Evolutionary conservation across 2,329 filamentous ascomycete genomes (phyloP).

Genomic region (Fusarium sp.): DNA sequence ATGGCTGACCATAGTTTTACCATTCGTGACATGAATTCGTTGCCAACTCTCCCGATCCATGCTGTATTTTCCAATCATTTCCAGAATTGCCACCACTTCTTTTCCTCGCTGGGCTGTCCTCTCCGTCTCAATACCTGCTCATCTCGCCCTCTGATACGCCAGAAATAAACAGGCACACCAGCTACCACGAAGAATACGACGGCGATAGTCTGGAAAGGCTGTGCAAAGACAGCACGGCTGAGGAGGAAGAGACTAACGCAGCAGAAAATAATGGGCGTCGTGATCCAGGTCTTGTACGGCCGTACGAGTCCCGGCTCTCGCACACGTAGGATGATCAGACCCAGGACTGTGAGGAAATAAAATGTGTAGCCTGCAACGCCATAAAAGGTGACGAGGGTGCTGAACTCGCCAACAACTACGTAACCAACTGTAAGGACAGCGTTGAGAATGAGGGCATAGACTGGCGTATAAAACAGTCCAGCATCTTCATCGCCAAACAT

Average conservation of each 20-base stretch:
- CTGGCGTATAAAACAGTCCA: slow-evolving; percentile 91
- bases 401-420: slow-evolving; percentile 87
- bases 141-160: slow-evolving; percentile 77
- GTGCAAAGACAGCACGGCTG: slow-evolving; percentile 86
- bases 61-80: slow-evolving; percentile 41
- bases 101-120: slow-evolving; percentile 43
- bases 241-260: slow-evolving; percentile 95
- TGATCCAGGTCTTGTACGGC: slow-evolving; percentile 96
- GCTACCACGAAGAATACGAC: slow-evolving; percentile 86
- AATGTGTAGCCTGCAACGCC: slow-evolving; percentile 97
- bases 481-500: slow-evolving; percentile 79
- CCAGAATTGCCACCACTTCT: slow-evolving; percentile 70
- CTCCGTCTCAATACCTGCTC: slow-evolving; percentile 55
- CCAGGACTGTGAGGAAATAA: slow-evolving; percentile 95
- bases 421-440: slow-evolving; percentile 77
- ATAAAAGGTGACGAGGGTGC: slow-evolving; percentile 94
- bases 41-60: not conserved
- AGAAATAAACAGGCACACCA: slow-evolving; percentile 89
- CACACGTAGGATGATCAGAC: slow-evolving; percentile 89
- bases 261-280: slow-evolving; percentile 97
- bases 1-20: not conserved
- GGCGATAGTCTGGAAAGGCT: slow-evolving; percentile 88
- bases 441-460: slow-evolving; percentile 90
- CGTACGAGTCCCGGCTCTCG: slow-evolving; percentile 87
- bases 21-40: slow-evolving; percentile 7